Conservation (phyloP, 768 basidiomycete genomes). For the Lactifluus piperatus region DNA sequence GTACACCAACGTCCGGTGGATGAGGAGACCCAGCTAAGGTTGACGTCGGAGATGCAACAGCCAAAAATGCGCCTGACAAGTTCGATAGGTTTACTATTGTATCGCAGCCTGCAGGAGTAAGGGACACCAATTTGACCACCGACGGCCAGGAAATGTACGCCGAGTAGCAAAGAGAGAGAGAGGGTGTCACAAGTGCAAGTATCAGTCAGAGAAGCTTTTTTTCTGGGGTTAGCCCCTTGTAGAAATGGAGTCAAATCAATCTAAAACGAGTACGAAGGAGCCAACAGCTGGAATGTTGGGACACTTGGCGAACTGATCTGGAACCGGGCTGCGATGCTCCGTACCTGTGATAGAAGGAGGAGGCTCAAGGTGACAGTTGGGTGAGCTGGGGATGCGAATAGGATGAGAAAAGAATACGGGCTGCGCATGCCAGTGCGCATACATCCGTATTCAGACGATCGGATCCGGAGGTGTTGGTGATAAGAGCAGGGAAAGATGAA, state of each 20-base stretch:
- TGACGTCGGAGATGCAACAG: not conserved
- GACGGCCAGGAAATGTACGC: not conserved
- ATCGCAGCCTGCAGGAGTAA: not conserved
- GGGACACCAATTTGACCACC: not conserved
- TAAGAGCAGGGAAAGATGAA: not conserved
- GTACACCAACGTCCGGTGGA: not conserved
- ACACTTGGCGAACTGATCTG: not conserved
- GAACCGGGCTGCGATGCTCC: not conserved
- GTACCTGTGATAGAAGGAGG: not conserved
- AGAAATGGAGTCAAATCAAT: not conserved
- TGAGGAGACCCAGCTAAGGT: not conserved
- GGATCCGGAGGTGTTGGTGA: not conserved
- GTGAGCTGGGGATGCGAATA: too few species aligned
- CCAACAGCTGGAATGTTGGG: not conserved
- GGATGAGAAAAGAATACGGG: not conserved
- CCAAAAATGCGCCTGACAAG: not conserved
- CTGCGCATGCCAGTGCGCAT: too few species aligned
- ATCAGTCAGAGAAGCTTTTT: constrained; percentile 4
- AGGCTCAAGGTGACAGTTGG: too few species aligned
- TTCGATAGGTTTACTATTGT: not conserved
- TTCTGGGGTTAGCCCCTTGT: not conserved
- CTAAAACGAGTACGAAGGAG: not conserved
- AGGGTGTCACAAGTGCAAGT: not conserved
- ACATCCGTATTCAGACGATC: too few species aligned
- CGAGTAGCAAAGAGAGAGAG: not conserved